Conservation (phyloP, 2,329 filamentous ascomycete genomes). For the Sclerotinia subarctica region DNA sequence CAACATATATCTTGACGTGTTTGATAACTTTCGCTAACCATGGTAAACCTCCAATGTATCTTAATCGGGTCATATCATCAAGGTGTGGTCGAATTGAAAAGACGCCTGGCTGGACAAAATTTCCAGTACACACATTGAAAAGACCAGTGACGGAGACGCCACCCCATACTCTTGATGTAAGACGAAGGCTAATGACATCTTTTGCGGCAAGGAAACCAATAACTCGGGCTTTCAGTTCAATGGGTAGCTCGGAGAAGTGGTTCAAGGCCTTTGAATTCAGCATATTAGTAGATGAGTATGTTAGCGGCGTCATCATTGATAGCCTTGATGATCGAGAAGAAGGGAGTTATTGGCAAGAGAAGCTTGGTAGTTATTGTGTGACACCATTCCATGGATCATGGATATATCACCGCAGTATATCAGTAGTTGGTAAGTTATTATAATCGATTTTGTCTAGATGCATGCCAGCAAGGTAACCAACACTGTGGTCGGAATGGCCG, state of each 20-base stretch:
- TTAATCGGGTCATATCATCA: conserved; percentile 16
- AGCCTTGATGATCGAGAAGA: too few relatives aligned
- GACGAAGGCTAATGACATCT: conserved; percentile 13
- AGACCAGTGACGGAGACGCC: conserved; percentile 10
- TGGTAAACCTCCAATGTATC: neutral
- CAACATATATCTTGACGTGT: conserved; percentile 17
- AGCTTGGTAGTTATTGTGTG: neutral
- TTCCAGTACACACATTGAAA: conserved; percentile 1
- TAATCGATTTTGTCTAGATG: neutral
- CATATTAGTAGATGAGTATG: too few relatives aligned
- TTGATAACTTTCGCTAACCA: conserved; percentile 16
- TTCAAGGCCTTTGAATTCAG: neutral
- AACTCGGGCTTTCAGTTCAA: conserved; percentile 11
- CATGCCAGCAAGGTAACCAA: neutral
- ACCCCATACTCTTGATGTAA: neutral
- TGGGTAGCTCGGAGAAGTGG: neutral
- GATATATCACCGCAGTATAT: too few relatives aligned
- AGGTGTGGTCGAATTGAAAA: conserved; percentile 14
- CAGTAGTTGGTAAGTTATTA: too few relatives aligned
- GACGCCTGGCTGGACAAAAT: neutral
- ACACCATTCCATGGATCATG: too few relatives aligned
- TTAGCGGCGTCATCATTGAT: neutral
- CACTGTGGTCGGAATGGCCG: neutral
- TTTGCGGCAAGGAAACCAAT: conserved; percentile 11
- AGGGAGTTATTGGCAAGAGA: neutral